Evolutionary conservation across 257 asterid genomes (phyloP).

Genomic region (Striga asiatica): DNA sequence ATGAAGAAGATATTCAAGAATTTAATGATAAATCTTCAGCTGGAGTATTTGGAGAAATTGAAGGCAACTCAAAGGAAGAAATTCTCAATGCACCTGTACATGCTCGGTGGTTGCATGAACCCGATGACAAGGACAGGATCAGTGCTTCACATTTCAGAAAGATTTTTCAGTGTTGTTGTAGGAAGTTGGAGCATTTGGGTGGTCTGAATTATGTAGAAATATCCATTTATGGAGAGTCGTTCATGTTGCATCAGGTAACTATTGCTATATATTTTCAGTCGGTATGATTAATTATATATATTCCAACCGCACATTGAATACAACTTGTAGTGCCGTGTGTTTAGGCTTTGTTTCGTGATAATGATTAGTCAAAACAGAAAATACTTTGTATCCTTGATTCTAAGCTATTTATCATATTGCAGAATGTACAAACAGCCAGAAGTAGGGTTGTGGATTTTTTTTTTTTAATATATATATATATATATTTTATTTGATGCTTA

Average conservation of each 20-base stretch:
- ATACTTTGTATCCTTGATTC: not conserved
- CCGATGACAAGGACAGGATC: slow-evolving; percentile 68
- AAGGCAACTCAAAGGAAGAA: slow-evolving; percentile 24
- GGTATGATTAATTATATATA: no score
- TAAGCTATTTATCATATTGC: not conserved
- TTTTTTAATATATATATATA: not conserved
- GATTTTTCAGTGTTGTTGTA: slow-evolving; percentile 68
- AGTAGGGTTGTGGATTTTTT: not conserved
- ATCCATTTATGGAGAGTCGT: slow-evolving; percentile 85
- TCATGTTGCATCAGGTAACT: slow-evolving; percentile 92
- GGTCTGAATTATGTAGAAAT: slow-evolving; percentile 60
- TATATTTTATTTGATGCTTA: not conserved
- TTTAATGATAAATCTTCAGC: slow-evolving; percentile 19
- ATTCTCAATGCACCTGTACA: slow-evolving; percentile 20
- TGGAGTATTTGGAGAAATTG: slow-evolving; percentile 14
- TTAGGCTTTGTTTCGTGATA: not conserved
- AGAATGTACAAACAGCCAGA: not conserved
- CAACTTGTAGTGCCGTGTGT: not conserved
- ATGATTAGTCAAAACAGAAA: not conserved
- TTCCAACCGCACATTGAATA: no score
- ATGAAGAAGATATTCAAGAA: slow-evolving; percentile 30
- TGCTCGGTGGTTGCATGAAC: slow-evolving; percentile 86
- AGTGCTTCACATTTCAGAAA: slow-evolving; percentile 77
- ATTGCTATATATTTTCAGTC: slow-evolving; percentile 2
- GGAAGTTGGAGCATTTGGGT: slow-evolving; percentile 52